Base-by-base conservation (phyloP, 345 rosid genomes). In the Euphorbia lathyris region DNA sequence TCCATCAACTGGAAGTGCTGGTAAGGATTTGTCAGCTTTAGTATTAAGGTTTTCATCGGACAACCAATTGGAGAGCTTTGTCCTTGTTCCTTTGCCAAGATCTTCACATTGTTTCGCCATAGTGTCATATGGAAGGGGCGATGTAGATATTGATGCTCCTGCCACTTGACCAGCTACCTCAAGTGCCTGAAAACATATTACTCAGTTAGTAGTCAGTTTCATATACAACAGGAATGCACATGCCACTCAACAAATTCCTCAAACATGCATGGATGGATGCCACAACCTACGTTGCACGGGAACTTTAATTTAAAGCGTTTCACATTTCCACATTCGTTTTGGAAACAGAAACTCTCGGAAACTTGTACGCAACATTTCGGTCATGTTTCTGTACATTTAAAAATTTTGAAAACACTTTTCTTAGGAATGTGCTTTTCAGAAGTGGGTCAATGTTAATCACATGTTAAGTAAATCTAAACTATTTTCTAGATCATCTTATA, bases 111-210 rank as follows among this genome's bases (percentile, higher is more conserved):
- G 93, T 72, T 83, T 86, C 32, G 96, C 76, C 97, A 89, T 83
- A 66, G 96, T 76, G 67, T 89, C 77, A 45, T 83, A 95, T 45
- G 99, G 97, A 62, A 95, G 94, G 1, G 97, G 97, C 6, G 97
- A 94, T 40, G 88, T 83, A 53, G 96, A 86, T 75, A 89, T 78
- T n/a, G 91, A 76, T 69, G 90, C 81, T 67, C 86, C 94, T 19
- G 91, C 96, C 66, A 95, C 98, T 82, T 90, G 94, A 78, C 99
- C 94, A 42, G 98, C 99, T 32, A 90, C 97, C 85, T 85, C 88
- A 47, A 92, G 96, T 4, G 99, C 97, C 98, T 95, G 83, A 52
- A 76, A 76, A 30, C 72, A 71, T 22, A 22, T 43, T 16, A 17
- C 25, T 69, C 26, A 12, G n/a, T n/a, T n/a, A n/a, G 51, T 12